These are phyloP conservation scores for Aquilaria yunnanensis DNA, from an alignment of 345 rosid species.

Conservation along the genomic window DNA sequence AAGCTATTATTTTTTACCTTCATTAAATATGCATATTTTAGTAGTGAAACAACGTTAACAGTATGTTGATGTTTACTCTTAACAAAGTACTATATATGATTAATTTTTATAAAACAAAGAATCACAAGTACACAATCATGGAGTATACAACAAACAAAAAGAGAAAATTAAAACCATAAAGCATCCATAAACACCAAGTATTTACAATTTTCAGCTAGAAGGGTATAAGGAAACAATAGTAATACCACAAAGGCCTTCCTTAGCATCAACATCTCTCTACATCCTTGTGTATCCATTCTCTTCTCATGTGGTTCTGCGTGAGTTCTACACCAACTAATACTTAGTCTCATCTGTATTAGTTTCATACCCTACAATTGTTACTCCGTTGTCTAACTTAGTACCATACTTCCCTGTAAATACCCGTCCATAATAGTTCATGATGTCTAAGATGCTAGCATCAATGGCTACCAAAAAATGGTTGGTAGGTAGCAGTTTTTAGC, in stretches of 20 bases:
- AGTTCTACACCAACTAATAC: slow-evolving; percentile 61
- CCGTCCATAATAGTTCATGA: slow-evolving; percentile 30
- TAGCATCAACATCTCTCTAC: slow-evolving; percentile 28
- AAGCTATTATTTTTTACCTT: no score
- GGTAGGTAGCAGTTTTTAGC: slow-evolving; percentile 39
- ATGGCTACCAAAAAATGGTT: slow-evolving; percentile 50
- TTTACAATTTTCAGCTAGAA: slow-evolving; percentile 14
- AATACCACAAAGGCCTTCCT: slow-evolving; percentile 53
- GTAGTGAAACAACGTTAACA: no score
- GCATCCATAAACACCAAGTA: no score
- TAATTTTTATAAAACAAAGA: no score
- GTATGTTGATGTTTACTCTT: no score
- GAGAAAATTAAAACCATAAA: no score
- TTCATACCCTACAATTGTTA: slow-evolving; percentile 53
- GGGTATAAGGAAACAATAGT: slow-evolving; percentile 45
- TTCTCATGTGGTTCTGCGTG: slow-evolving; percentile 56
- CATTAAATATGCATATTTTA: no score
- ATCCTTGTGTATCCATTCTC: slow-evolving; percentile 52
- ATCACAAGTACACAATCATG: no score
- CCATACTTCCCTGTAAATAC: slow-evolving; percentile 37
- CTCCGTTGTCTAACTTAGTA: slow-evolving; percentile 36
- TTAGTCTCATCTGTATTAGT: slow-evolving; percentile 25
- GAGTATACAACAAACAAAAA: no score
- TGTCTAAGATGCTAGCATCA: slow-evolving; percentile 21
- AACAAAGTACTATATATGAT: no score